Evolutionary conservation across 352 stramenopile species (phyloP), one percentile per base, ranked within the genome.

Genomic region (Plasmopara halstedii): DNA sequence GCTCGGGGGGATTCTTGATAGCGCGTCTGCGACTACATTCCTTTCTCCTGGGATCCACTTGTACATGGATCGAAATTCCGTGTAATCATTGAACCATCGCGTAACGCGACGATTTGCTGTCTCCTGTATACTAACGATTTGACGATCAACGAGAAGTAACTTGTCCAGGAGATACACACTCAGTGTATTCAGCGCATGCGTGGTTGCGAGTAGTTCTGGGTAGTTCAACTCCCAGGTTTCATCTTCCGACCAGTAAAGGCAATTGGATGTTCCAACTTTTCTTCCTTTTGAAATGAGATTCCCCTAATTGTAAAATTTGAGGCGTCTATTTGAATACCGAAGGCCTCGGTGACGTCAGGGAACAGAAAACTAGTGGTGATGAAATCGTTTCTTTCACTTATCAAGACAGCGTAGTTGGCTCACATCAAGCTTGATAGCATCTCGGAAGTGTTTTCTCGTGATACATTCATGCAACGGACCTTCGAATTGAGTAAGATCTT

Each of bases 61-160:
- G 36, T 38, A 48, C 2, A 21, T 6, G 5, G 42, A 29, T 1
- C 52, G 20, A 21, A 47, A 32, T 23, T 52, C 27, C 37, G 37
- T 42, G 8, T 52, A 19, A 10, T 56, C 35, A 29, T 56, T 40
- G 32, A 52, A 56, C 46, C 41, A 56, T 22, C 49, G 33, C 0
- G 29, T 39, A 34, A 51, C 34, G 11, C 48, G 17, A 26, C 55
- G 19, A 13, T 58, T 53, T 0, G 43, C 52, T 15, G 39, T 58
- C 26, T 64, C 44, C 21, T 58, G 48, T 9, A 18, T 49, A 18
- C 58, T 38, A 35, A 63, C 47, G 18, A 27, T 42, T 21, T 54
- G 51, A 22, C 55, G 47, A 35, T 55, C 48, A 11, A 63, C 37
- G 0, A 18, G 36, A 42, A 52, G 48, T 13, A 26, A 32, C n/a